These are phyloP conservation scores for Telopea speciosissima DNA, from an alignment of 177 flowering plant genomes.

Conservation along the genomic window DNA sequence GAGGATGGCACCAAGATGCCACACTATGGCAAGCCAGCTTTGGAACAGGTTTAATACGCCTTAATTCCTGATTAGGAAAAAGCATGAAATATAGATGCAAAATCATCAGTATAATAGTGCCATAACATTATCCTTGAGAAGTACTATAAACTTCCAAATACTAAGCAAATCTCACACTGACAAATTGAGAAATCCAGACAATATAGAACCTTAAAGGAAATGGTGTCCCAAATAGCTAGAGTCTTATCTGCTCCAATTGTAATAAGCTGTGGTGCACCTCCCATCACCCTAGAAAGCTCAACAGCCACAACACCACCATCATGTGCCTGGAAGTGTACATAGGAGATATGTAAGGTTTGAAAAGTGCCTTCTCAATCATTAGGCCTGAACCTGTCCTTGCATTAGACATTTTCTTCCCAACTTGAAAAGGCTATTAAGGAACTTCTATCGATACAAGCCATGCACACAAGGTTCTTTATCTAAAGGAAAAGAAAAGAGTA, in stretches of 20 bases:
- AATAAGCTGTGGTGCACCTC: constrained; percentile 88
- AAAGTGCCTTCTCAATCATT: not conserved
- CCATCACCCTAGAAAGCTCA: constrained; percentile 91
- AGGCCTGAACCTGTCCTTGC: constrained; percentile 5
- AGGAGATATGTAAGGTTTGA: constrained; percentile 6
- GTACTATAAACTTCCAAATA: too few species aligned
- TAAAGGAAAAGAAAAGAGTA: not conserved
- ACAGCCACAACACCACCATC: constrained; percentile 98
- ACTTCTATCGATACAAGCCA: too few species aligned
- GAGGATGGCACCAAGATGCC: constrained; percentile 99
- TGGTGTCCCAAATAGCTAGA: constrained; percentile 93
- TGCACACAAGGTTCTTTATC: too few species aligned
- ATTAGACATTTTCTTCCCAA: not conserved
- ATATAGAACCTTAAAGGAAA: constrained; percentile 76
- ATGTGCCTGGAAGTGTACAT: constrained; percentile 63
- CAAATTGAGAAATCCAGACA: not conserved
- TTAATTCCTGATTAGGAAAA: constrained; percentile 54
- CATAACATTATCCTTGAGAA: not conserved
- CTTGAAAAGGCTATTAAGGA: too few species aligned
- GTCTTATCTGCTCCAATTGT: constrained; percentile 97
- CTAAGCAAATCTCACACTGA: not conserved
- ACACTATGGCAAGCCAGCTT: constrained; percentile 93
- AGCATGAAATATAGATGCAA: not conserved
- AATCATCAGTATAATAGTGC: constrained; percentile 4
- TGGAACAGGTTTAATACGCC: constrained; percentile 95